These are phyloP conservation scores for Backusella australiensis DNA, from an alignment of 192 early-diverging fungal genomes.

Conservation along the genomic window DNA sequence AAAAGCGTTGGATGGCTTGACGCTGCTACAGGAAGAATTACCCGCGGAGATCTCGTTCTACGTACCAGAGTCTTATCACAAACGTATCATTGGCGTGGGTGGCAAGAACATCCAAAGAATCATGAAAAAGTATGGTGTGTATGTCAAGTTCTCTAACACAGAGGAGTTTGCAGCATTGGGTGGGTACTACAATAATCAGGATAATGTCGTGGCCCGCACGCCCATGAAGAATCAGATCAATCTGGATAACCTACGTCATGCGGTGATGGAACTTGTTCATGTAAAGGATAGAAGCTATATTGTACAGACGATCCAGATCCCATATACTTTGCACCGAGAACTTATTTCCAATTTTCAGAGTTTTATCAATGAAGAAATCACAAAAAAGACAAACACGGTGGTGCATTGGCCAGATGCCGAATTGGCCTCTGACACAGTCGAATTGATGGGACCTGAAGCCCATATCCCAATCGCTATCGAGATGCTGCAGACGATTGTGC, in stretches of 20 bases:
- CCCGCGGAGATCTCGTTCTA: constrained; percentile 85
- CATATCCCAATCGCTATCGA: constrained; percentile 53
- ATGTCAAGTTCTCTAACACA: constrained; percentile 85
- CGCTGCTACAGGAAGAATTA: constrained; percentile 72
- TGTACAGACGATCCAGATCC: constrained; percentile 47
- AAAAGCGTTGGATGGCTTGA: constrained; percentile 65
- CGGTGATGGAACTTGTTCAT: constrained; percentile 55
- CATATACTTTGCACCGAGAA: constrained; percentile 55
- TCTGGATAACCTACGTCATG: constrained; percentile 61
- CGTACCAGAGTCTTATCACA: constrained; percentile 80
- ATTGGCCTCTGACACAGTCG: constrained; percentile 54
- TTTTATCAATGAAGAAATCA: constrained; percentile 46
- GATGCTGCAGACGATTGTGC: constrained; percentile 55
- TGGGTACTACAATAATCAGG: constrained; percentile 78
- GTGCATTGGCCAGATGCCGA: constrained; percentile 68
- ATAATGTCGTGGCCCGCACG: constrained; percentile 84
- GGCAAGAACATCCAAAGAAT: constrained; percentile 89
- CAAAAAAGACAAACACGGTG: constrained; percentile 51
- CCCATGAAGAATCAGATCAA: constrained; percentile 80
- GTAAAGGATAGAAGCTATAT: constrained; percentile 53
- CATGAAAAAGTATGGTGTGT: constrained; percentile 88
- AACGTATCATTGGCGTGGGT: constrained; percentile 85
- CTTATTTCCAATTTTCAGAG: constrained; percentile 38
- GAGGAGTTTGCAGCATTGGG: constrained; percentile 77
- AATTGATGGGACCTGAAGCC: constrained; percentile 56